phyloP scores from a whole-genome alignment of 2,329 filamentous ascomycete species.

The Ophiostoma sp. region DNA sequence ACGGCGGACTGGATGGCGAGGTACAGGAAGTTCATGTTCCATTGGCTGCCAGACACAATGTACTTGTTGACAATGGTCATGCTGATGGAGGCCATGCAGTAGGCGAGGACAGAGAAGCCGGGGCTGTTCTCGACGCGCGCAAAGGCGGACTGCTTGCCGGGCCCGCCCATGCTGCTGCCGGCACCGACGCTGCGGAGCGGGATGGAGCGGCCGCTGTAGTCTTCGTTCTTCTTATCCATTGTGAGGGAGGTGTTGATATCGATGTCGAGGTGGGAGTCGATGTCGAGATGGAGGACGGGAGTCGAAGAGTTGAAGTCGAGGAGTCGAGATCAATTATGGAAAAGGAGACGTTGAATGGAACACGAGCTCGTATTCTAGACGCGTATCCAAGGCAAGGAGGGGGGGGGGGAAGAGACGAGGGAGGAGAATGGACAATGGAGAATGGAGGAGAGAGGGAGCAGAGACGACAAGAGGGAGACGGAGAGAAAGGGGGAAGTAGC shows the following conservation, averaged over 20 bases:
- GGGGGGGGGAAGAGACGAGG: not conserved
- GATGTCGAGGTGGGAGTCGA: not conserved
- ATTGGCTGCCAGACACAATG: conserved; percentile 81
- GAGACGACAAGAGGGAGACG: not conserved
- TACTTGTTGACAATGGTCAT: conserved; percentile 99
- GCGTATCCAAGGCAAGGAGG: conserved; percentile 5
- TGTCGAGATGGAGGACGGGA: not conserved
- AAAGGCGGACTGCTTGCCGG: conserved; percentile 27
- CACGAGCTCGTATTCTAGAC: conserved; percentile 9
- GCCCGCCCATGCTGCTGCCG: not conserved
- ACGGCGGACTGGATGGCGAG: conserved; percentile 88
- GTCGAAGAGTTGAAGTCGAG: not conserved
- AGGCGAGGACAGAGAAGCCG: conserved; percentile 73
- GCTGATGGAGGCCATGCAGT: conserved; percentile 93
- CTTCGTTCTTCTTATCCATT: conserved; percentile 82
- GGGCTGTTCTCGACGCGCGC: conserved; percentile 67
- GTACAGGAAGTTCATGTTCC: conserved; percentile 96
- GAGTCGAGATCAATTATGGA: not conserved
- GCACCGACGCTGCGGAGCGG: conserved; percentile 29
- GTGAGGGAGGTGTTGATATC: not conserved
- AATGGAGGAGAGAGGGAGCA: conserved; percentile 11
- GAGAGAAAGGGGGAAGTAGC: not conserved
- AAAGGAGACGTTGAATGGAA: not conserved
- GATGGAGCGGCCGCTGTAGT: conserved; percentile 48
- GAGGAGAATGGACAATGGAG: conserved; percentile 19